Percentiles rank a stretch among this genome's conserved stretches.
Conservation (phyloP, 331 rosid genomes). For the Acacia pycnantha region DNA sequence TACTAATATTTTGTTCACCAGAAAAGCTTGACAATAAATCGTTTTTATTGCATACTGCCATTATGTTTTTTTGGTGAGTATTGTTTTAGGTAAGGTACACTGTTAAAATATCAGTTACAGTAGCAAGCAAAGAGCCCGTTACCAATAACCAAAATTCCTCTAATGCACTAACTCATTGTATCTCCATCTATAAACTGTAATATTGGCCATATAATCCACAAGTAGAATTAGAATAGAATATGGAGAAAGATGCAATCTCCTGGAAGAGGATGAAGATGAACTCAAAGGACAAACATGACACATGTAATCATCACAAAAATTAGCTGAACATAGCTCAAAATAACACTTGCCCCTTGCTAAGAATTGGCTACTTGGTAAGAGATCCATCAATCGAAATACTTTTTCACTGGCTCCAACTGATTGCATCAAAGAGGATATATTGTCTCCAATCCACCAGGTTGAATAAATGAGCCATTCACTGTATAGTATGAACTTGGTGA, state of each 20-base stretch:
- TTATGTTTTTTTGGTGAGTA: background rate
- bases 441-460: conserved; percentile 99
- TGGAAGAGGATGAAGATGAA: conserved; percentile 20
- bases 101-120: background rate
- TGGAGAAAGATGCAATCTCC: conserved; percentile 10
- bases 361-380: conserved; percentile 81
- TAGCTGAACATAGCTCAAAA: conserved; percentile 17
- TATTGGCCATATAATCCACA: background rate
- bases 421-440: conserved; percentile 88
- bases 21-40: background rate
- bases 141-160: conserved; percentile 4
- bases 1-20: background rate
- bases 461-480: conserved; percentile 95
- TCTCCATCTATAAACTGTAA: background rate
- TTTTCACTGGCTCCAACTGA: conserved; percentile 99
- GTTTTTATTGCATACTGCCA: background rate
- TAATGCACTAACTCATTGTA: background rate
- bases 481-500: conserved; percentile 88
- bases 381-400: conserved; percentile 94
- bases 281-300: conserved; percentile 20
- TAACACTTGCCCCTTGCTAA: conserved; percentile 61
- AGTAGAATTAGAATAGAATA: conserved; percentile 19
- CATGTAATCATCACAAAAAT: conserved; percentile 23
- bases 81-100: background rate
- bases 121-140: background rate